Evolutionary conservation across 2,329 filamentous ascomycete genomes (phyloP).

Genomic region (Aspergillus quadricinctus): DNA sequence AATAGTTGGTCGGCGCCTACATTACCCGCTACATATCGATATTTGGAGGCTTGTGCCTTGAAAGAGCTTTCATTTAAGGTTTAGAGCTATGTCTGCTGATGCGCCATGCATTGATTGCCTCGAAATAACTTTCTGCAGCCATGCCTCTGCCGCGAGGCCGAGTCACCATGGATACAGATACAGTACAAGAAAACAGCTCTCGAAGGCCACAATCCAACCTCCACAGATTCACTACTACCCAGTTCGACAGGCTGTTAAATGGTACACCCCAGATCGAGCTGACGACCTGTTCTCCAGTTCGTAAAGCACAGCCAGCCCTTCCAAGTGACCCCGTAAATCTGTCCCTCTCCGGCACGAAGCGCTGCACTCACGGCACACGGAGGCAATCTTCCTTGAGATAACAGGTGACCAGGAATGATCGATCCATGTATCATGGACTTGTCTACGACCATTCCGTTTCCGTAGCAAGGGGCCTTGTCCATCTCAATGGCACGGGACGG

Average conservation of each 20-base stretch:
- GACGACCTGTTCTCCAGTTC: neutral
- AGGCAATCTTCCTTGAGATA: neutral
- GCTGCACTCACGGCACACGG: neutral
- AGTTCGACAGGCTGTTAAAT: neutral
- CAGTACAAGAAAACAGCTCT: neutral
- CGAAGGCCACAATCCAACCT: neutral
- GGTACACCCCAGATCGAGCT: neutral
- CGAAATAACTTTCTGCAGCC: neutral
- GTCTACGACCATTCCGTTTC: conserved; percentile 51
- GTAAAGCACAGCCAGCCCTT: neutral
- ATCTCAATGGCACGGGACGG: conserved; percentile 59
- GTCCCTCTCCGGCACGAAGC: too few relatives aligned
- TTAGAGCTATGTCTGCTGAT: neutral
- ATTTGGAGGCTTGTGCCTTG: neutral
- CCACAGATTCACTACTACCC: neutral
- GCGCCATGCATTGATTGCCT: neutral
- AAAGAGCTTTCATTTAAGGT: neutral
- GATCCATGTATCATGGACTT: conserved; percentile 48
- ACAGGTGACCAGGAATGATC: conserved; percentile 34
- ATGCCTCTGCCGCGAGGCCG: neutral
- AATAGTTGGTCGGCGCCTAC: neutral
- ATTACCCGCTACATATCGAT: too few relatives aligned
- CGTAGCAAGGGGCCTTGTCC: conserved; percentile 60
- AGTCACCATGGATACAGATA: neutral
- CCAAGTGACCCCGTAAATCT: neutral